Percentiles rank a stretch among this genome's conserved stretches.
phyloP scores from a whole-genome alignment of 495 filamentous ascomycete genomes.

The Penicillium cosmopolitanum region DNA sequence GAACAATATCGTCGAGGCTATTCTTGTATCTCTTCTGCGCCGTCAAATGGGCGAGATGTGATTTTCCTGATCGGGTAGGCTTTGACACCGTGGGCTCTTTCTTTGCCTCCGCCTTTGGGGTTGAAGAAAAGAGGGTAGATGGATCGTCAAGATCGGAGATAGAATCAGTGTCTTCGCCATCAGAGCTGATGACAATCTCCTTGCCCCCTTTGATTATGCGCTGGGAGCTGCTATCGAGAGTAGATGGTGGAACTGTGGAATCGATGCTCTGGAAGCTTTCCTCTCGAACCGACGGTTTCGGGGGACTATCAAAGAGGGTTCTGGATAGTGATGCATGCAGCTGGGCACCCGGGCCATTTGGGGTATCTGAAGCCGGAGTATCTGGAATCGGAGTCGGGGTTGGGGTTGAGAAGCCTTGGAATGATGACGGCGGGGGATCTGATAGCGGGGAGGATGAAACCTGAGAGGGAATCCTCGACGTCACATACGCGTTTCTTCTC shows the following conservation, averaged over 20 bases:
- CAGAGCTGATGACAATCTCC: constrained; percentile 66
- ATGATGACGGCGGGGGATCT: constrained; percentile 35
- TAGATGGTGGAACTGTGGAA: constrained; percentile 19
- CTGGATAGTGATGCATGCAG: constrained; percentile 19
- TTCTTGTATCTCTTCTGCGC: constrained; percentile 63
- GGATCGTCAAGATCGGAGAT: constrained; percentile 54
- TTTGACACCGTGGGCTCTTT: constrained; percentile 10
- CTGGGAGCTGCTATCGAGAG: constrained; percentile 34
- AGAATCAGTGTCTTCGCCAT: constrained; percentile 68
- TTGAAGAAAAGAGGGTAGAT: constrained; percentile 39
- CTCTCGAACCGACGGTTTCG: not conserved
- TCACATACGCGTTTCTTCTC: constrained; percentile 12
- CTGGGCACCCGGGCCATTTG: constrained; percentile 19
- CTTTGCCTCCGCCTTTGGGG: constrained; percentile 18
- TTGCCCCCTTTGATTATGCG: constrained; percentile 52
- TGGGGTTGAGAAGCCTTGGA: constrained; percentile 13
- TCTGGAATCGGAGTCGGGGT: constrained; percentile 13
- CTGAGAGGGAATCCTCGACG: not conserved
- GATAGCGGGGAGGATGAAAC: constrained; percentile 37
- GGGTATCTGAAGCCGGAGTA: constrained; percentile 13
- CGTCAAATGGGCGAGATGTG: constrained; percentile 3
- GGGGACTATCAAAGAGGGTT: not conserved
- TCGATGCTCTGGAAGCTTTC: constrained; percentile 26
- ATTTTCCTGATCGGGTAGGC: constrained; percentile 17
- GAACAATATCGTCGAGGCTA: constrained; percentile 66